Evolutionary conservation across 2,329 filamentous ascomycete species (phyloP).

Genomic region (Colletotrichum incanum): DNA sequence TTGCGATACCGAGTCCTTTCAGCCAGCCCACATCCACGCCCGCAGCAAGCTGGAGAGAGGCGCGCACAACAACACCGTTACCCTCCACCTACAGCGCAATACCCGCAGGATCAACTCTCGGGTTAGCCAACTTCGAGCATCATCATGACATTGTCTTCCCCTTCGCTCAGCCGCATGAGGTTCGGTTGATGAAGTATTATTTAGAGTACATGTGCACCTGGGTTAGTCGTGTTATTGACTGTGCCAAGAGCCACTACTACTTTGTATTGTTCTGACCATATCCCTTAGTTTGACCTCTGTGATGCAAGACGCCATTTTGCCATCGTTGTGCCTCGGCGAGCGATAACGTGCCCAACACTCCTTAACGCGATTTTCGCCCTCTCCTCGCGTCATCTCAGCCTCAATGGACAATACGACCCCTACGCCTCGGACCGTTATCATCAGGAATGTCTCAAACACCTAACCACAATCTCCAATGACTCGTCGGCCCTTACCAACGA

Average conservation of each 20-base stretch:
- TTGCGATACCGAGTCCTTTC: constrained; percentile 4
- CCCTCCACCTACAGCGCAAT: constrained; percentile 19
- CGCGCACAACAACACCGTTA: constrained; percentile 12
- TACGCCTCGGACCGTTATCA: constrained; percentile 69
- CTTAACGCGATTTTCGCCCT: constrained; percentile 69
- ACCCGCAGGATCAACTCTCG: constrained; percentile 16
- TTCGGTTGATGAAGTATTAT: constrained; percentile 49
- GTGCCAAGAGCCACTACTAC: background rate
- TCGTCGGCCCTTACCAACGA: constrained; percentile 60
- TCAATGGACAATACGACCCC: constrained; percentile 59
- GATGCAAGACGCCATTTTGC: constrained; percentile 60
- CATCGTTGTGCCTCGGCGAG: constrained; percentile 65
- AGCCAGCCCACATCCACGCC: constrained; percentile 6
- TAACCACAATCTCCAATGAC: constrained; percentile 59
- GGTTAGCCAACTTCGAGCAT: constrained; percentile 38
- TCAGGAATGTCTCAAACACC: constrained; percentile 60
- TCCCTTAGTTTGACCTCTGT: constrained; percentile 38
- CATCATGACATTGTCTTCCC: constrained; percentile 43
- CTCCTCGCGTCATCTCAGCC: constrained; percentile 67
- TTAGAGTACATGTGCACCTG: constrained; percentile 50
- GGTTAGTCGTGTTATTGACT: constrained; percentile 32
- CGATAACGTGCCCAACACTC: constrained; percentile 64
- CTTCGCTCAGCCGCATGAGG: constrained; percentile 45
- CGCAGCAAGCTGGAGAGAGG: constrained; percentile 31
- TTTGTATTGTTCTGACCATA: background rate